Conservation (phyloP, 176 grass and related monocot species). For the Metroxylon sagu region DNA sequence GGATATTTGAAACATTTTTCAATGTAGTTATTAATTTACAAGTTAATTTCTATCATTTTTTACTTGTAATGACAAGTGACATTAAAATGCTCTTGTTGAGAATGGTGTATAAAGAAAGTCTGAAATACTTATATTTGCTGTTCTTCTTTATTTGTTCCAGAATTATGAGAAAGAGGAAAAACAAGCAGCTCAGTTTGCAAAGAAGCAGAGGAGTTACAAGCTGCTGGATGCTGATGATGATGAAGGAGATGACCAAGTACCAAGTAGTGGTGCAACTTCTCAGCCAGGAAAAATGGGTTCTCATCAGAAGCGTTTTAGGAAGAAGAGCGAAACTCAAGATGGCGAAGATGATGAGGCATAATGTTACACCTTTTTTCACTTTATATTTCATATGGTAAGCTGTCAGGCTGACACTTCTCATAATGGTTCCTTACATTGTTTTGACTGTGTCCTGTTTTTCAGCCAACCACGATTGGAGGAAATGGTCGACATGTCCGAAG, state of each 20-base stretch:
- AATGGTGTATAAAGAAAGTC: too few species aligned
- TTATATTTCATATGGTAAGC: conserved; percentile 13
- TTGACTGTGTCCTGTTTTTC: conserved; percentile 9
- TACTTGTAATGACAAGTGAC: too few species aligned
- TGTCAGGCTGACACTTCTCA: conserved; percentile 1
- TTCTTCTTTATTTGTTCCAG: conserved; percentile 26
- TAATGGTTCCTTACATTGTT: conserved; percentile 3
- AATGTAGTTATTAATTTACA: too few species aligned
- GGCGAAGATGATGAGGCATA: conserved; percentile 42
- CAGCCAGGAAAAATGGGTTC: conserved; percentile 12
- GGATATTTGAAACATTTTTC: too few species aligned
- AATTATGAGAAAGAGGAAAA: conserved; percentile 72
- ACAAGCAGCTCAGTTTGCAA: conserved; percentile 54
- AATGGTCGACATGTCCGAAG: conserved; percentile 32
- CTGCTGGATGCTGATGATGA: conserved; percentile 53
- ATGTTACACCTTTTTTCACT: conserved; percentile 1
- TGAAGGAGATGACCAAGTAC: conserved; percentile 22
- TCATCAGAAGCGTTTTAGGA: conserved; percentile 69
- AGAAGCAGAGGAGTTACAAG: conserved; percentile 75
- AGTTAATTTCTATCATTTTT: too few species aligned
- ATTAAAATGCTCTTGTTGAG: too few species aligned
- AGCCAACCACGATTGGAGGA: conserved; percentile 22
- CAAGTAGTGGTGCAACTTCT: conserved; percentile 17
- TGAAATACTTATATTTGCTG: conserved; percentile 5
- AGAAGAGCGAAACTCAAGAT: conserved; percentile 45